A percentile compares a stretch with the other conserved stretches of the same genome.
Evolutionary conservation across 306 rosid species (phyloP).

Genomic region (Quercus gilva): DNA sequence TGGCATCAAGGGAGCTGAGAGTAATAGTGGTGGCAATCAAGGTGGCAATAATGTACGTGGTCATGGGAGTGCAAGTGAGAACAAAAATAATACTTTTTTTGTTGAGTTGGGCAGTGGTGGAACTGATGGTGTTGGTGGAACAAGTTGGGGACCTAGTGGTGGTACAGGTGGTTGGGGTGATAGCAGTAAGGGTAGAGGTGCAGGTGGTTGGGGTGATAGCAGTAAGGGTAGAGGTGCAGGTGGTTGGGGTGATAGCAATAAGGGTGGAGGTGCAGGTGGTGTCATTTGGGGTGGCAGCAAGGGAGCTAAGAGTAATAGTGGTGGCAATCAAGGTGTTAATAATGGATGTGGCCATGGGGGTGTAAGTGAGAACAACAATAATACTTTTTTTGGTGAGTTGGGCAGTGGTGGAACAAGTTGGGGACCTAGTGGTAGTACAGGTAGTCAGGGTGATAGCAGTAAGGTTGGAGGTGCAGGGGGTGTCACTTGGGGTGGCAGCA

Average conservation of each 20-base stretch:
- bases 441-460: not conserved
- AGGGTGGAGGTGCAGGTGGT: too few species aligned
- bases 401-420: not conserved
- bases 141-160: not conserved
- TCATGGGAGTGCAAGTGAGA: too few species aligned
- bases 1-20: not conserved
- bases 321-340: too few species aligned
- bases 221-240: not conserved
- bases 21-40: too few species aligned
- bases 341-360: too few species aligned
- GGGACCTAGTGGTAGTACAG: not conserved
- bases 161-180: constrained; percentile 3
- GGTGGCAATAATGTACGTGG: too few species aligned
- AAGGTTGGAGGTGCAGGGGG: not conserved
- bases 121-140: constrained; percentile 1
- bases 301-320: too few species aligned
- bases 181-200: not conserved
- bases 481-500: not conserved
- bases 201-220: not conserved
- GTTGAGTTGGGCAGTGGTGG: not conserved
- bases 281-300: not conserved
- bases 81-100: not conserved
- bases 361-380: not conserved
- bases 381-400: not conserved
- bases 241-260: not conserved